A percentile compares a stretch with the other conserved stretches of the same genome.
phyloP scores from a whole-genome alignment of 108 stramenopile genomes.

The Bacterosira constricta region DNA sequence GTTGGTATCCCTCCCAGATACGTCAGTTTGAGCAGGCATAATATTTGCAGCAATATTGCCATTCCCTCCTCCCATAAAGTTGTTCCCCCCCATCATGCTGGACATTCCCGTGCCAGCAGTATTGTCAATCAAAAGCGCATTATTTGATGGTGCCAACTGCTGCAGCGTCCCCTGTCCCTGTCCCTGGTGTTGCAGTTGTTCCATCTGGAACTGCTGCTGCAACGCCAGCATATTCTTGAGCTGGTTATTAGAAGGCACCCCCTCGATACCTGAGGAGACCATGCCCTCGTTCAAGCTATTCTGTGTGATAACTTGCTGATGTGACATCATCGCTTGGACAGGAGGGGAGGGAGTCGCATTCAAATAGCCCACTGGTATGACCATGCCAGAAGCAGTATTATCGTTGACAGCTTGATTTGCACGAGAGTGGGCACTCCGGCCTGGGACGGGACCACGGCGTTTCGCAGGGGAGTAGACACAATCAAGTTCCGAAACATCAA shows the following conservation, averaged over 20 bases:
- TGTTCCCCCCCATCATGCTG: background rate
- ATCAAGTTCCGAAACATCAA: slow-evolving; percentile 59
- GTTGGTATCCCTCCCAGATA: too few relatives aligned
- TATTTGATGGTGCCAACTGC: slow-evolving; percentile 14
- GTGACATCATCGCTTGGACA: too few relatives aligned
- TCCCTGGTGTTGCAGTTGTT: slow-evolving; percentile 19
- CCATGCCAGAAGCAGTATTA: too few relatives aligned
- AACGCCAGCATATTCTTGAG: slow-evolving; percentile 28
- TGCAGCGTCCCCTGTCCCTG: slow-evolving; percentile 15
- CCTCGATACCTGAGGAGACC: too few relatives aligned
- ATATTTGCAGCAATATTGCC: too few relatives aligned
- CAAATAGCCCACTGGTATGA: too few relatives aligned
- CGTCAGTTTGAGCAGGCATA: too few relatives aligned
- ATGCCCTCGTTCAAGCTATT: too few relatives aligned
- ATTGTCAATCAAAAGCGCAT: slow-evolving; percentile 4
- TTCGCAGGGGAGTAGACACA: slow-evolving; percentile 87
- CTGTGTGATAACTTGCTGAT: too few relatives aligned
- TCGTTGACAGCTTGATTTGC: background rate
- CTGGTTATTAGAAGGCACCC: background rate
- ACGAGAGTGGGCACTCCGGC: slow-evolving; percentile 29
- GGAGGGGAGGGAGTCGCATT: background rate
- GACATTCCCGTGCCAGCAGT: slow-evolving; percentile 35
- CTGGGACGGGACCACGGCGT: slow-evolving; percentile 84
- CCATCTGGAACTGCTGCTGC: slow-evolving; percentile 28
- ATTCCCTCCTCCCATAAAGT: background rate